Percentiles rank a stretch among this genome's conserved stretches.
Evolutionary conservation across 2,329 filamentous ascomycete genomes (phyloP).

Genomic region (Madurella fahalii): DNA sequence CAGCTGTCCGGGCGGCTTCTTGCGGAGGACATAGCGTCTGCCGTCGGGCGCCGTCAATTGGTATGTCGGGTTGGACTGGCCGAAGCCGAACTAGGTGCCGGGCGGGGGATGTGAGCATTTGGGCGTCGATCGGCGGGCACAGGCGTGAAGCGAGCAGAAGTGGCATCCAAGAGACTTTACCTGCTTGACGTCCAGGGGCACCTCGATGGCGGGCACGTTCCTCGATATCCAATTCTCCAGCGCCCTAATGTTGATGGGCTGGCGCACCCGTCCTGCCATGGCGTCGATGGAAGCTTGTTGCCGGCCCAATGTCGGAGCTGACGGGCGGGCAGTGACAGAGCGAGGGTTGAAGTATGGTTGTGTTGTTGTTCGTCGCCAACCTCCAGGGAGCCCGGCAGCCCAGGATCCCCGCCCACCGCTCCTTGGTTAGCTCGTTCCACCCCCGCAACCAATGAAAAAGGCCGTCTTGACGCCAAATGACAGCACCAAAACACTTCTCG

Average conservation of each 20-base stretch:
- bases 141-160: no score
- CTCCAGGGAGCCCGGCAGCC: neutral
- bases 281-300: slow-evolving; percentile 10
- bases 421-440: slow-evolving; percentile 17
- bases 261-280: slow-evolving; percentile 85
- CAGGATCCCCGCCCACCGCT: slow-evolving; percentile 21
- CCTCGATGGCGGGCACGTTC: slow-evolving; percentile 78
- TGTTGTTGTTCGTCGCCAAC: slow-evolving; percentile 4
- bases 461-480: slow-evolving; percentile 13
- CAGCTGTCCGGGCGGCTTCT: slow-evolving; percentile 94
- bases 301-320: neutral
- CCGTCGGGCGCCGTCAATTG: slow-evolving; percentile 72
- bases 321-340: neutral
- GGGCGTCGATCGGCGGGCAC: neutral
- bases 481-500: slow-evolving; percentile 8
- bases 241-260: slow-evolving; percentile 79
- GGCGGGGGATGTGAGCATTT: slow-evolving; percentile 3
- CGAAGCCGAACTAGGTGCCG: slow-evolving; percentile 75
- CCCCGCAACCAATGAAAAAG: slow-evolving; percentile 15
- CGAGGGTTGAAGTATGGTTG: slow-evolving; percentile 3
- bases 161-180: slow-evolving; percentile 40
- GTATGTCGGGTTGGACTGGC: slow-evolving; percentile 97
- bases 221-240: slow-evolving; percentile 73
- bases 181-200: slow-evolving; percentile 85
- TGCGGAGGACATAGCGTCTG: slow-evolving; percentile 80